These are phyloP conservation scores for Pseudogymnoascus sp. DNA, from an alignment of 2,329 filamentous ascomycete genomes.

Conservation along the genomic window DNA sequence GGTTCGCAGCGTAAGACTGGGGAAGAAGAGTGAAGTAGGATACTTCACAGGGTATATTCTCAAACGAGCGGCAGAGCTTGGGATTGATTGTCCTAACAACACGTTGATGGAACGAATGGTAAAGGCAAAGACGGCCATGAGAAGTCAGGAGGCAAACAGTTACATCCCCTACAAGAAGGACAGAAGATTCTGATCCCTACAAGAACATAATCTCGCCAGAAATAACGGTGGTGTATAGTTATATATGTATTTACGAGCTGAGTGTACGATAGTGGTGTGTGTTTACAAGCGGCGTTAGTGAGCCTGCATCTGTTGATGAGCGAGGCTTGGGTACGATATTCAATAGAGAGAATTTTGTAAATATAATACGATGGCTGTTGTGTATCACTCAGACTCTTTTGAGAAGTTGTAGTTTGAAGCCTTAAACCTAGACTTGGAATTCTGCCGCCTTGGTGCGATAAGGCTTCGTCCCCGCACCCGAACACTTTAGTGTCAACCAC, in stretches of 20 bases:
- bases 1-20: constrained; percentile 53
- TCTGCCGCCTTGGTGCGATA: neutral
- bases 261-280: constrained; percentile 4
- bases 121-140: constrained; percentile 50
- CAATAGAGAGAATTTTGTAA: neutral
- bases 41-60: constrained; percentile 88
- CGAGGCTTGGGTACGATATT: neutral
- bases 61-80: constrained; percentile 59
- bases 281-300: neutral
- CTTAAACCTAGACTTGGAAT: constrained; percentile 4
- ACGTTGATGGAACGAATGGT: constrained; percentile 65
- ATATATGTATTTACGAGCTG: constrained; percentile 7
- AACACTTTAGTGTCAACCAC: neutral
- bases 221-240: neutral
- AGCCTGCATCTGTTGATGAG: neutral
- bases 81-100: constrained; percentile 64
- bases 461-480: neutral
- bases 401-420: neutral
- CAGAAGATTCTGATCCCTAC: neutral
- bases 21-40: constrained; percentile 64
- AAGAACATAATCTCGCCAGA: neutral
- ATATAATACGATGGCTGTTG: constrained; percentile 7
- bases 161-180: constrained; percentile 21
- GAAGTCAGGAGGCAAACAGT: constrained; percentile 18
- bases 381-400: neutral